Evolutionary conservation across 306 rosid genomes (phyloP), one percentile per base, ranked within the genome.

Genomic region (Prunus kanzakura): DNA sequence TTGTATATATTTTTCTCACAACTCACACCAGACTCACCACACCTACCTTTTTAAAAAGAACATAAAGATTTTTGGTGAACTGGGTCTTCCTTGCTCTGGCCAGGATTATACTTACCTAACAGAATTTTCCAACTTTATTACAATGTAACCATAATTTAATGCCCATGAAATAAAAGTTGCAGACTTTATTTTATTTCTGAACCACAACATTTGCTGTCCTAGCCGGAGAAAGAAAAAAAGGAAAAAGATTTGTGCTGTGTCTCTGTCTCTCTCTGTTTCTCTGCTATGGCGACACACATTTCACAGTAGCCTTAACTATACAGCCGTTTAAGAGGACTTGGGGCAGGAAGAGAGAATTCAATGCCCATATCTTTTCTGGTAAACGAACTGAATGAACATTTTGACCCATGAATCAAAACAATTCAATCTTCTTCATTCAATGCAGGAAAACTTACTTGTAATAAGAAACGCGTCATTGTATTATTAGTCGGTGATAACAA

Each of bases 291-390:
- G 29, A 22, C 56, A 41, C 55, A 76, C 52, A 71, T 20, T 60
- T 43, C 79, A 54, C 64, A 55, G 32, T 30, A 16, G 20, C 52
- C 64, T 76, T 64, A 64, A 70, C 43, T 38, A 35, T 46, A 22
- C 64, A 60, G 83, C 81, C 79, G 80, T 72, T 79, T 72, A 45
- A 30, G 50, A 65, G 35, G 70, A 69, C 72, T 51, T 3, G 67
- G 52, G 19, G 61, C 22, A 55, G 20, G 76, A 43, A 64, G 13
- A 73, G 78, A 75, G 67, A 82, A 80, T 57, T 78, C 5, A 81
- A 77, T 29, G 14, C 67, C 41, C 78, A 52, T 41, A 78, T 87
- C 72, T 58, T 76, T 80, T 82, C 77, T 73, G 84, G 84, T 73
- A 73, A 54, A 47, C 43, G 55, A 75, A 76, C 68, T 67, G 57